Evolutionary conservation across 2,329 filamentous ascomycete genomes (phyloP), one percentile per base, ranked within the genome.

Genomic region (Talaromyces sp.): DNA sequence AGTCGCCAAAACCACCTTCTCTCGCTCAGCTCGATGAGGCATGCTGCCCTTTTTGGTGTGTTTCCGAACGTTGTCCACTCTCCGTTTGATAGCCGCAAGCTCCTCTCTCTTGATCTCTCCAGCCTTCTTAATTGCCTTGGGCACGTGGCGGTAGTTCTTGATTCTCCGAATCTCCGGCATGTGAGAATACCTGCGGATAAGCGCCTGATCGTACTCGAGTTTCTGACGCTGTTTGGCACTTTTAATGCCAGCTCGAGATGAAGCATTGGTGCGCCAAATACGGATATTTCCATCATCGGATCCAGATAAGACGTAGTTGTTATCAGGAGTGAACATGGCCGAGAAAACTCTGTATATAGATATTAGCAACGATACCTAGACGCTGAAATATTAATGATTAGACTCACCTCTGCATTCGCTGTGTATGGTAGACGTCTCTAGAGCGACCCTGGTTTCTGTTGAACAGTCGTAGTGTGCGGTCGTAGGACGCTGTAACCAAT

Each of bases 131-230:
- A 98, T 88, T 65, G 93, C 88, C 83, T 93, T 92, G 22, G 95
- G 95, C 68, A 97, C 81, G 79, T 98, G 95, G 68, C 95, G 87
- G 79, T 99, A 95, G 61, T 93, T 86, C 73, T 89, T 89, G 77
- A 99, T 99, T 63, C 96, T 87, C 72, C 88, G 87, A 70, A 99
- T 91, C 80, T 99, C 94, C 59, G 95, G 95, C 93, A 99, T 97
- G 78, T 99, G 95, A 68, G 88, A 86, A 80, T 93, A 99, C 69
- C 93, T 84, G 73, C 92, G 84, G 72, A 92, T 87, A 66, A 99
- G 82, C 11, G 93, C 89, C 63, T 91, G 87, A 74, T 97, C 94
- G 77, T 98, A 98, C 78, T 98, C 93, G 35, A 97, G 84, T 68
- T 94, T 91, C 78, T 95, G 90, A 67, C 93, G 86, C 71, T 99